Conservation (phyloP, 257 asterid species). For the Solanum pimpinellifolium region DNA sequence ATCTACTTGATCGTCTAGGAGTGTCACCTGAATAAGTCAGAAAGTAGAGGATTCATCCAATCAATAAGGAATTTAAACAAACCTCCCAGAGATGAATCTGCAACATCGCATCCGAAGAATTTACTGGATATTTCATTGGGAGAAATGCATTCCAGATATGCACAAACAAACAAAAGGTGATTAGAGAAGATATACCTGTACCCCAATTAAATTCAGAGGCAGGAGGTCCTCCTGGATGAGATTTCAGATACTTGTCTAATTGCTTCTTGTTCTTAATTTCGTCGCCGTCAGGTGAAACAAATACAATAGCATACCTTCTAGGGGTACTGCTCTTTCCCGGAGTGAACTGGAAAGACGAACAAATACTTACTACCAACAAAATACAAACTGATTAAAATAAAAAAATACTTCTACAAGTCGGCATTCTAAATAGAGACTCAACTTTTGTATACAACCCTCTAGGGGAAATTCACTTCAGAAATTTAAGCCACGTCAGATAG, state of each 20-base stretch:
- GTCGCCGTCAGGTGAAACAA: not conserved
- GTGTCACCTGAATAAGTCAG: not conserved
- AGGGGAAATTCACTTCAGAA: not conserved
- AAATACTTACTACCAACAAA: not conserved
- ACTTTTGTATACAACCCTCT: not conserved
- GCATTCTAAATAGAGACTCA: not conserved
- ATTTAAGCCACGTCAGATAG: not conserved
- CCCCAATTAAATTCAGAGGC: not conserved
- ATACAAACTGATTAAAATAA: not conserved
- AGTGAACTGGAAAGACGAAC: not conserved
- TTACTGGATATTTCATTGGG: not conserved
- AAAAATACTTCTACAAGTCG: not conserved
- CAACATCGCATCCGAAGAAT: not conserved
- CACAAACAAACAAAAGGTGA: not conserved
- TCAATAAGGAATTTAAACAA: not conserved
- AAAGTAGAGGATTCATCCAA: not conserved
- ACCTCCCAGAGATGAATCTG: not conserved
- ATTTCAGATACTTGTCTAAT: not conserved
- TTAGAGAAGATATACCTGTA: not conserved
- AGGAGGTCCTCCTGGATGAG: not conserved
- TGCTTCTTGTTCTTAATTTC: not conserved
- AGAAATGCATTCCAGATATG: not conserved
- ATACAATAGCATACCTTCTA: not conserved
- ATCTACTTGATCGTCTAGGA: not conserved
- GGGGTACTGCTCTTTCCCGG: not conserved